Evolutionary conservation across 1,284 basidiomycete genomes (phyloP).

Genomic region (Mycosarcoma mackinlayi): DNA sequence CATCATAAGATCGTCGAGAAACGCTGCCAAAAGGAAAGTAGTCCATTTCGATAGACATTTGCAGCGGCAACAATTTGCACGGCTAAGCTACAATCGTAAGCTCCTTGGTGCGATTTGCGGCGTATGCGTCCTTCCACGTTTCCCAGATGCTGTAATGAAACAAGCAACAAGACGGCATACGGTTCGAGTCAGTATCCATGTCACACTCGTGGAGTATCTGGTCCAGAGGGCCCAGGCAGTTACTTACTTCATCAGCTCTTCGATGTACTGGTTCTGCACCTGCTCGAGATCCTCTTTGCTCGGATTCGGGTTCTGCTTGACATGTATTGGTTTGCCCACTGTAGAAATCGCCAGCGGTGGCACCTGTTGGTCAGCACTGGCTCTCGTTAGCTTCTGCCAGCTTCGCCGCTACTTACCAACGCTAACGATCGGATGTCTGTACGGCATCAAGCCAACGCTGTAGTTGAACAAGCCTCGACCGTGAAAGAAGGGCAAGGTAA

Average conservation of each 20-base stretch:
- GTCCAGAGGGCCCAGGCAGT: too few relatives aligned
- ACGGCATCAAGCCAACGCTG: slow-evolving; percentile 82
- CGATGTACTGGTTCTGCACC: slow-evolving; percentile 87
- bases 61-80: too few relatives aligned
- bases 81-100: slow-evolving; percentile 60
- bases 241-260: slow-evolving; percentile 73
- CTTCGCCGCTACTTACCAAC: slow-evolving; percentile 76
- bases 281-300: slow-evolving; percentile 81
- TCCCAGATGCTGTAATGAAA: slow-evolving; percentile 63
- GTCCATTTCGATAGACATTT: too few relatives aligned
- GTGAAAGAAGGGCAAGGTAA: slow-evolving; percentile 94
- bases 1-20: too few relatives aligned
- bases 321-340: slow-evolving; percentile 86
- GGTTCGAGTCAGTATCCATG: too few relatives aligned
- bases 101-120: slow-evolving; percentile 62
- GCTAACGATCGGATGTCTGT: slow-evolving; percentile 90
- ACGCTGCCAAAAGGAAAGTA: too few relatives aligned
- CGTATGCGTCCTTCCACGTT: slow-evolving; percentile 66
- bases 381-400: too few relatives aligned
- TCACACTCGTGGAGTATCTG: too few relatives aligned
- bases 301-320: slow-evolving; percentile 81
- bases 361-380: too few relatives aligned
- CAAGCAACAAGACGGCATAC: too few relatives aligned
- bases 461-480: slow-evolving; percentile 80
- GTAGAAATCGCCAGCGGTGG: too few relatives aligned